A percentile compares a stretch with the other conserved stretches of the same genome.
Evolutionary conservation across 2,329 filamentous ascomycete genomes (phyloP).

Genomic region (Aphanocladium album): DNA sequence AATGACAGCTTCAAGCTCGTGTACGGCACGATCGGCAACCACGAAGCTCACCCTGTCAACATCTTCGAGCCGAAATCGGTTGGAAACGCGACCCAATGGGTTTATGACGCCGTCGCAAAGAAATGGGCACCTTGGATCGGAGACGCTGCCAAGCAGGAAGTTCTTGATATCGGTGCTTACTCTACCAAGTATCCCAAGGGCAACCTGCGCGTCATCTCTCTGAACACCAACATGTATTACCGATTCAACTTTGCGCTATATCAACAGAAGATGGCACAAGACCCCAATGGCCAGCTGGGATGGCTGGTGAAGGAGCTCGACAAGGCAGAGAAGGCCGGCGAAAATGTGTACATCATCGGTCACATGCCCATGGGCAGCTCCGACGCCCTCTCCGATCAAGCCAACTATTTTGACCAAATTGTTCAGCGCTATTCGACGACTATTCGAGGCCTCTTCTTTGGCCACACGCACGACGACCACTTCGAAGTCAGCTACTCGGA

Average conservation of each 20-base stretch:
- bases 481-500: conserved; percentile 52
- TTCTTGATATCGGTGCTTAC: conserved; percentile 43
- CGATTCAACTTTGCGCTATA: conserved; percentile 53
- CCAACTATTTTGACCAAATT: conserved; percentile 51
- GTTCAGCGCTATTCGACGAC: conserved; percentile 49
- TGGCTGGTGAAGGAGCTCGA: conserved; percentile 52
- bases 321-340: conserved; percentile 43
- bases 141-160: conserved; percentile 23
- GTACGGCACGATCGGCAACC: conserved; percentile 53
- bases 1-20: conserved; percentile 36
- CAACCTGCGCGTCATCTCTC: conserved; percentile 52
- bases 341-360: conserved; percentile 55
- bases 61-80: conserved; percentile 41
- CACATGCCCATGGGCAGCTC: conserved; percentile 50
- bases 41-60: conserved; percentile 50
- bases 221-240: conserved; percentile 59
- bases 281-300: conserved; percentile 47
- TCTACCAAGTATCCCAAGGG: conserved; percentile 39
- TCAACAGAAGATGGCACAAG: conserved; percentile 42
- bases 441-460: conserved; percentile 52
- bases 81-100: conserved; percentile 42
- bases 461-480: conserved; percentile 53
- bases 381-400: conserved; percentile 48
- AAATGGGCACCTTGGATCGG: conserved; percentile 47
- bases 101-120: conserved; percentile 44